These are phyloP conservation scores for Exsudoporus frostii DNA, from an alignment of 768 basidiomycete species.

Conservation along the genomic window DNA sequence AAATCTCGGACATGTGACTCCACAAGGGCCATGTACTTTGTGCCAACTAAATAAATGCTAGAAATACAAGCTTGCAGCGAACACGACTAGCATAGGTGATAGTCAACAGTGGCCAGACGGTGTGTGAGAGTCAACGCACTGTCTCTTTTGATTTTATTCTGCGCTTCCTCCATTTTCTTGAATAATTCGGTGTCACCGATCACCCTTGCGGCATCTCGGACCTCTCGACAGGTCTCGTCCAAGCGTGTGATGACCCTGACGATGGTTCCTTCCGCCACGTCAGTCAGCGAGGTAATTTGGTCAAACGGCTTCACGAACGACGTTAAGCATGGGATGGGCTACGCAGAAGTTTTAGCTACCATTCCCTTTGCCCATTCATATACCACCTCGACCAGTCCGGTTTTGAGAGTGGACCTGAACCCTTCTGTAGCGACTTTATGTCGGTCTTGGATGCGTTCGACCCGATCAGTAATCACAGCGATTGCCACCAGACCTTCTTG, in stretches of 20 bases:
- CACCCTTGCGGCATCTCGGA: constrained; percentile 93
- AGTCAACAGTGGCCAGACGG: constrained; percentile 3
- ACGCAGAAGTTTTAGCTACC: constrained; percentile 48
- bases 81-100: constrained; percentile 55
- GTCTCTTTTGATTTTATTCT: constrained; percentile 91
- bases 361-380: constrained; percentile 99
- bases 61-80: constrained; percentile 86
- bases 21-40: not conserved
- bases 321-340: not conserved
- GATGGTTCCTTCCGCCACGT: constrained; percentile 95
- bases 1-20: constrained; percentile 10
- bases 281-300: constrained; percentile 88
- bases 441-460: constrained; percentile 75
- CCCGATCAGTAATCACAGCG: constrained; percentile 68
- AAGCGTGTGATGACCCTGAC: constrained; percentile 93
- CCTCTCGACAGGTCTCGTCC: constrained; percentile 96
- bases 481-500: constrained; percentile 80
- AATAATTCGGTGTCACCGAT: constrained; percentile 95
- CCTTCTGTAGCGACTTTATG: constrained; percentile 79
- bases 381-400: constrained; percentile 92
- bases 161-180: constrained; percentile 97
- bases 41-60: constrained; percentile 31
- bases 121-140: constrained; percentile 54
- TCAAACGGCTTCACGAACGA: constrained; percentile 74
- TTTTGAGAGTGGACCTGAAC: constrained; percentile 77